Evolutionary conservation across 1,139 yeast genomes (phyloP).

Genomic region (Candida sojae): DNA sequence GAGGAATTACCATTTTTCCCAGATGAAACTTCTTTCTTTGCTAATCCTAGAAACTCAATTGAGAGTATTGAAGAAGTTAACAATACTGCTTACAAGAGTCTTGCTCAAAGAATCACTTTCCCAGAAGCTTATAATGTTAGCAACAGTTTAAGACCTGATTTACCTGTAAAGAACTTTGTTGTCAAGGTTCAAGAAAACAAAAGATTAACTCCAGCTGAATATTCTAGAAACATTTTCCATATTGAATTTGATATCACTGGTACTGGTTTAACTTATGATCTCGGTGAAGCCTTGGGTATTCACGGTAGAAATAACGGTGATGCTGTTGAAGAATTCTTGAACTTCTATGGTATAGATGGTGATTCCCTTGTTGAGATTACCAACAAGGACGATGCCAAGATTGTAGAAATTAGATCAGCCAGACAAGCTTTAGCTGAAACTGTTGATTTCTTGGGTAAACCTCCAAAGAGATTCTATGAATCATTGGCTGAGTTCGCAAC

Average conservation of each 20-base stretch:
- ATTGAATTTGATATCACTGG: conserved; percentile 91
- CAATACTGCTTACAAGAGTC: conserved; percentile 50
- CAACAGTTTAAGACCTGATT: conserved; percentile 78
- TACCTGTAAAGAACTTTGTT: conserved; percentile 81
- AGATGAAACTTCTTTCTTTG: conserved; percentile 58
- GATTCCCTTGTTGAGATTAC: conserved; percentile 71
- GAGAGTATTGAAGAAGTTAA: conserved; percentile 35
- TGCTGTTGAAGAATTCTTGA: conserved; percentile 68
- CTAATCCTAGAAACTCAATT: conserved; percentile 49
- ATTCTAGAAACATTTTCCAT: conserved; percentile 95
- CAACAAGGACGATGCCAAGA: conserved; percentile 60
- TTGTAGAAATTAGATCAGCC: conserved; percentile 74
- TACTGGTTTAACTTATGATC: conserved; percentile 86
- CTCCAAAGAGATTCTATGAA: conserved; percentile 94
- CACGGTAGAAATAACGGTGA: conserved; percentile 82
- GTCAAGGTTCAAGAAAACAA: conserved; percentile 91
- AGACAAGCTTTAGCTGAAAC: conserved; percentile 79
- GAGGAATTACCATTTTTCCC: conserved; percentile 52
- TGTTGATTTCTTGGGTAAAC: conserved; percentile 89
- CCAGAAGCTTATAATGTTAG: conserved; percentile 70
- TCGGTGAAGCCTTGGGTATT: conserved; percentile 96
- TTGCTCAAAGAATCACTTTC: conserved; percentile 75
- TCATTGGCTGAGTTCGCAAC: conserved; percentile 72
- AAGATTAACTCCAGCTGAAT: conserved; percentile 89
- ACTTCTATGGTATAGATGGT: conserved; percentile 70